phyloP scores from a whole-genome alignment of 371 early-diverging fungal species.

The Phascolomyces articulosus region DNA sequence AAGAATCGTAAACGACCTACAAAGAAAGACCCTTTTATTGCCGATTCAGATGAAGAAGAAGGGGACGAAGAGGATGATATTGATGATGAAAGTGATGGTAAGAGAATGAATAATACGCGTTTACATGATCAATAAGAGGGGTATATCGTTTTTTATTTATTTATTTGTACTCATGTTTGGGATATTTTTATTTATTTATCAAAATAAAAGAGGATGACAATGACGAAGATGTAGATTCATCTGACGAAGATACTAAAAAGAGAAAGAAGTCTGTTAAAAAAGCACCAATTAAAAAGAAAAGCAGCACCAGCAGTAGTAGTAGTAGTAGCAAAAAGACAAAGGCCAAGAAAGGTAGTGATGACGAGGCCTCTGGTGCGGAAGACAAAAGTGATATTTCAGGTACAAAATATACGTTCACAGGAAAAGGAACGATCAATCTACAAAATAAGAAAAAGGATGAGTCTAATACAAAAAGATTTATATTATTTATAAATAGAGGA shows the following conservation, averaged over 20 bases:
- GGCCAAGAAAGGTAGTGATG: slow-evolving; percentile 22
- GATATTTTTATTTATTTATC: too few species aligned
- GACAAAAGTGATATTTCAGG: slow-evolving; percentile 40
- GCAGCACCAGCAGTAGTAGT: slow-evolving; percentile 8
- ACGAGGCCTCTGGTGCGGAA: slow-evolving; percentile 28
- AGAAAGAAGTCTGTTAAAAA: slow-evolving; percentile 9
- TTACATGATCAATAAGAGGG: too few species aligned
- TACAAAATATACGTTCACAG: too few species aligned
- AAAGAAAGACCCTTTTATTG: slow-evolving; percentile 17
- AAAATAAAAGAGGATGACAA: slow-evolving; percentile 7
- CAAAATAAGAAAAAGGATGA: too few species aligned
- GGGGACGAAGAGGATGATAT: slow-evolving; percentile 22
- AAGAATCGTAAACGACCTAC: slow-evolving; percentile 1
- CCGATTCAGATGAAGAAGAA: slow-evolving; percentile 26
- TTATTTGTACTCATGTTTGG: too few species aligned
- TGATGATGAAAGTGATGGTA: slow-evolving; percentile 20
- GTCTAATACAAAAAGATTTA: too few species aligned
- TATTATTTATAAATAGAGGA: slow-evolving; percentile 39
- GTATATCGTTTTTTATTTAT: too few species aligned
- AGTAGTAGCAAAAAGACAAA: slow-evolving; percentile 1
- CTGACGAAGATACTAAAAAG: slow-evolving; percentile 35
- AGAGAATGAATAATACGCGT: slow-evolving; percentile 11
- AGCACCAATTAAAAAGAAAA: slow-evolving; percentile 1
- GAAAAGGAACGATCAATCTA: too few species aligned
- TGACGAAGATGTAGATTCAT: slow-evolving; percentile 25